A percentile compares a stretch with the other conserved stretches of the same genome.
These are phyloP conservation scores for Exophiala calicioides DNA, from an alignment of 2,329 filamentous ascomycete species.

Conservation along the genomic window DNA sequence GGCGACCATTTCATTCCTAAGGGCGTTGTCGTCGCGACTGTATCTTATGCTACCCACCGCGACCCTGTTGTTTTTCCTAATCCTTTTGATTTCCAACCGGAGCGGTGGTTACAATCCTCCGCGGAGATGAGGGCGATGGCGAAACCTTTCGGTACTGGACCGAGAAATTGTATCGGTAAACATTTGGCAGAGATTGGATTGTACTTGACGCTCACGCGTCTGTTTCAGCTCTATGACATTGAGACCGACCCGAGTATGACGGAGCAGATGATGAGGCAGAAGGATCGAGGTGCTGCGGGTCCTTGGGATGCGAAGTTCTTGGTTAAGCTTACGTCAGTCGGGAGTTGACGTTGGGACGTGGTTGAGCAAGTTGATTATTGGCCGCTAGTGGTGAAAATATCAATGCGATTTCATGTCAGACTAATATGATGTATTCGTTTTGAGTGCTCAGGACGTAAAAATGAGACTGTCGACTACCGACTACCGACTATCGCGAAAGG, in stretches of 20 bases:
- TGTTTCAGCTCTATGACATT: constrained; percentile 12
- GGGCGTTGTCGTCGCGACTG: constrained; percentile 35
- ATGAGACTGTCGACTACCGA: no score
- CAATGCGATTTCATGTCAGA: no score
- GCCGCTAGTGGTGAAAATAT: no score
- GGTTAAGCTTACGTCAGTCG: no score
- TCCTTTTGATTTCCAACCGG: constrained; percentile 35
- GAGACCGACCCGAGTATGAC: constrained; percentile 9
- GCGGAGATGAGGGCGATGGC: constrained; percentile 42
- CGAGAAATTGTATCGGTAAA: constrained; percentile 37
- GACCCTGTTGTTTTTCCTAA: constrained; percentile 36
- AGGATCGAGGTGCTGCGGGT: constrained; percentile 3
- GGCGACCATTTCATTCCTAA: constrained; percentile 36
- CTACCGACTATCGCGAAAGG: no score
- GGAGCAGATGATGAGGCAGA: constrained; percentile 7
- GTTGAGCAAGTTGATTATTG: no score
- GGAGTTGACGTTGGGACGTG: no score
- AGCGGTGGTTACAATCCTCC: constrained; percentile 42
- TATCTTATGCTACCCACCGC: constrained; percentile 37
- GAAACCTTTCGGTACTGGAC: constrained; percentile 40
- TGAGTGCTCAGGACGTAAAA: no score
- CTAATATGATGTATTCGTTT: no score
- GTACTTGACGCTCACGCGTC: constrained; percentile 4
- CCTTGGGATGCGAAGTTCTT: constrained; percentile 11
- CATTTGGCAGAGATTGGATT: constrained; percentile 31